Base-by-base conservation (phyloP, 768 basidiomycete genomes). In the Hygrophorus russula region DNA sequence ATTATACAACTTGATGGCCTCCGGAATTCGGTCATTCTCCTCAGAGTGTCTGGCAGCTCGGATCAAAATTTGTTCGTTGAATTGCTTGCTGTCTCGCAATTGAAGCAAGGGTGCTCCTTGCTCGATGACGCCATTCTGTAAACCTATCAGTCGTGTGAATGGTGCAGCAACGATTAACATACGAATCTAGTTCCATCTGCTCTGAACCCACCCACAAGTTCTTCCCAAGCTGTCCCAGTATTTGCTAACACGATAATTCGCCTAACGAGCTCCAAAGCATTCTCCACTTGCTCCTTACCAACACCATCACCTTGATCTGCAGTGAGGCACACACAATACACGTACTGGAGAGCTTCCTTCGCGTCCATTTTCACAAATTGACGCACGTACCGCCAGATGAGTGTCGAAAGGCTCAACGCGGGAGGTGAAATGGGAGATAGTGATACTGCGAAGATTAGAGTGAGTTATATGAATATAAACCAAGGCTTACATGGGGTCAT, bases 1-100 rank as follows among this genome's bases (percentile, higher is more conserved):
- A 63, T 97, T 93, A 66, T 91, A 97, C 35, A 99, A 67, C 57
- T 92, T 90, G 66, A 98, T 91, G 2, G 92, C 91, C 58, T 97
- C 91, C 1, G 82, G 72, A 31, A 87, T 71, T 27, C 86, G 82
- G 54, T 89, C 81, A 54, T 91, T 91, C 42, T 83, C 74, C 55
- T 89, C 80, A 1, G 85, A 83, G 49, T 87, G 73, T 24, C 73
- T 73, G 0, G 94, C 94, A 0, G 93, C 89, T 5, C 77, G 76
- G 47, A 82, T 66, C 39, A 97, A 82, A 44, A 99, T 87, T 17
- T 84, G 70, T 18, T 80, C 78, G 46, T 91, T 80, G 66, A 84
- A 92, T 39, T 82, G 73, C 19, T 72, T 65, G 40, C 64, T 64
- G 51, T 80, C 75, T 41, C 71, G 60, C 7, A 98, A 71, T 19